Percentiles rank a stretch among this genome's conserved stretches.
Conservation (phyloP, 148 eudicot genomes). For the Vaccinium darrowii region DNA sequence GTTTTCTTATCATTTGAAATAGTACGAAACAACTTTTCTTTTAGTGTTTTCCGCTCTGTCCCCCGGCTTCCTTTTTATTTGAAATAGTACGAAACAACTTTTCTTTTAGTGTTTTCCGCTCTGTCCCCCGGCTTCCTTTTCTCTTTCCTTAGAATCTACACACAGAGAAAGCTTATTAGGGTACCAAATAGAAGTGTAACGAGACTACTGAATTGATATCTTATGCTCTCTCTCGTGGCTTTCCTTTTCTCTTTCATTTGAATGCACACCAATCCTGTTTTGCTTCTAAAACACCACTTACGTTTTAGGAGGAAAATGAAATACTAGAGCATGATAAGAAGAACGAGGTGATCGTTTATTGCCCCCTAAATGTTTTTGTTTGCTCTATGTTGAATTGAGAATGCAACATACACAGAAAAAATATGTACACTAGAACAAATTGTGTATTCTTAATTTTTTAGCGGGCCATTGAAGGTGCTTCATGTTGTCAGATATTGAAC, state of each 20-base stretch:
- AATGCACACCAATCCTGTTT: background rate
- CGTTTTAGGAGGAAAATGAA: background rate
- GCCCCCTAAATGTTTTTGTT: background rate
- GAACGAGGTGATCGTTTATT: background rate
- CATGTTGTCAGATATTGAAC: slow-evolving; percentile 31
- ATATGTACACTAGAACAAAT: background rate
- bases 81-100: background rate
- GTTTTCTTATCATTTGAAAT: background rate
- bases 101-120: background rate
- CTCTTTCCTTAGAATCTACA: background rate
- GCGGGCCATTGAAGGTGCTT: background rate
- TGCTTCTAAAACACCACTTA: background rate
- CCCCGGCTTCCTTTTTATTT: background rate
- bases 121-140: background rate
- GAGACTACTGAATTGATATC: background rate
- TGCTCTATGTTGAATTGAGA: background rate
- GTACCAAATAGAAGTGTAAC: background rate
- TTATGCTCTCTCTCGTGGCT: background rate
- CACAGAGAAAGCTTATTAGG: too few species aligned
- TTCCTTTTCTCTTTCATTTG: background rate
- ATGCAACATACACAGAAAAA: background rate
- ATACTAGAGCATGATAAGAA: background rate
- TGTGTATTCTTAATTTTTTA: background rate
- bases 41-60: background rate
- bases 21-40: background rate